These are phyloP conservation scores for Kazachstania africana DNA, from an alignment of 805 yeast species.

Conservation along the genomic window DNA sequence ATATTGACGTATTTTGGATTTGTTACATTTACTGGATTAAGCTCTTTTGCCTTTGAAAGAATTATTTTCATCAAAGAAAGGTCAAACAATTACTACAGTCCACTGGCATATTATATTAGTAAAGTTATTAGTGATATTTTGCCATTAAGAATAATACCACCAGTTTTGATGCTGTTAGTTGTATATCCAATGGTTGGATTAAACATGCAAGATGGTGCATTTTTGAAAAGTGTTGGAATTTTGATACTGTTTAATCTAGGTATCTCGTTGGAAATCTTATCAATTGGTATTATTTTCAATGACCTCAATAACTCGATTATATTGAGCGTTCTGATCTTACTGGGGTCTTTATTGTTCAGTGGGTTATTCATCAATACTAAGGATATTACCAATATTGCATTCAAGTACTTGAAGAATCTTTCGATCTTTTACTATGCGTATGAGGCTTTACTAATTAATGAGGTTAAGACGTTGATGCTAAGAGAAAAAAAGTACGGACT, in stretches of 20 bases:
- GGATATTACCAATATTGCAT: slow-evolving; percentile 38
- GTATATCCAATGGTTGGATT: slow-evolving; percentile 87
- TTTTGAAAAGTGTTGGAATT: slow-evolving; percentile 55
- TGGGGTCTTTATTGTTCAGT: slow-evolving; percentile 83
- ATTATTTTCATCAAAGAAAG: slow-evolving; percentile 85
- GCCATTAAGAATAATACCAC: slow-evolving; percentile 92
- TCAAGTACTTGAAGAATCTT: slow-evolving; percentile 67
- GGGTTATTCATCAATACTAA: slow-evolving; percentile 88
- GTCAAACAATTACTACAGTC: slow-evolving; percentile 87
- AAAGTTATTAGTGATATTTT: slow-evolving; percentile 83
- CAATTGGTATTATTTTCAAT: slow-evolving; percentile 76
- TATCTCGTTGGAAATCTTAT: slow-evolving; percentile 70
- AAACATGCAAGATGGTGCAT: slow-evolving; percentile 64
- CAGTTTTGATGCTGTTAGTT: slow-evolving; percentile 65
- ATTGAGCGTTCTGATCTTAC: slow-evolving; percentile 68
- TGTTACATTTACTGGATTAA: slow-evolving; percentile 82
- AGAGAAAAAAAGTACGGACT: slow-evolving; percentile 86
- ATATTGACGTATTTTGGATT: slow-evolving; percentile 87
- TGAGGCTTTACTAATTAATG: slow-evolving; percentile 86
- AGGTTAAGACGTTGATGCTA: slow-evolving; percentile 74
- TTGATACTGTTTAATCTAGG: slow-evolving; percentile 78
- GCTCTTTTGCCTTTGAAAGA: slow-evolving; percentile 79
- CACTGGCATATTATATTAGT: slow-evolving; percentile 72
- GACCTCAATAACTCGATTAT: slow-evolving; percentile 91
- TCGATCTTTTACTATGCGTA: slow-evolving; percentile 94